These are phyloP conservation scores for Pichia nakasei DNA, from an alignment of 805 yeast species.

Conservation along the genomic window DNA sequence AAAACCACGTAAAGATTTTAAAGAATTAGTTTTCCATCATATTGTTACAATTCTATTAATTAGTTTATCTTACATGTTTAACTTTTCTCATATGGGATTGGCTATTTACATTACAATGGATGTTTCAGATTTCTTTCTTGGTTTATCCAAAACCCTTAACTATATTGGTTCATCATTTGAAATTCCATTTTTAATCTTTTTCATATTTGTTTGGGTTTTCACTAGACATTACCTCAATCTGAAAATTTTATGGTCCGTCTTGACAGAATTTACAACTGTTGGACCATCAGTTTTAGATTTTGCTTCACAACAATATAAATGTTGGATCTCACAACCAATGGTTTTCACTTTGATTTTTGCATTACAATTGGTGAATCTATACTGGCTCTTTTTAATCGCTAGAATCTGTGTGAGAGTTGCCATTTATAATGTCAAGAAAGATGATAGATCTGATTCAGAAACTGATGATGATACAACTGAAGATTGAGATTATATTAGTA, in stretches of 20 bases:
- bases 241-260: slow-evolving; percentile 70
- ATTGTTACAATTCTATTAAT: slow-evolving; percentile 83
- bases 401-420: slow-evolving; percentile 67
- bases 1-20: slow-evolving; percentile 89
- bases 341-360: slow-evolving; percentile 72
- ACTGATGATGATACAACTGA: slow-evolving; percentile 26
- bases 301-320: slow-evolving; percentile 89
- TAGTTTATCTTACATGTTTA: slow-evolving; percentile 83
- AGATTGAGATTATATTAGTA: no score
- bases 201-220: slow-evolving; percentile 73
- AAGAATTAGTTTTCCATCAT: slow-evolving; percentile 89
- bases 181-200: slow-evolving; percentile 58
- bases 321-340: slow-evolving; percentile 90
- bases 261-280: slow-evolving; percentile 78
- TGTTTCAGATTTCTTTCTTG: slow-evolving; percentile 81
- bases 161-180: slow-evolving; percentile 64
- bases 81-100: slow-evolving; percentile 93
- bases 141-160: slow-evolving; percentile 77
- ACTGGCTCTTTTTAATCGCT: slow-evolving; percentile 79
- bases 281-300: slow-evolving; percentile 78
- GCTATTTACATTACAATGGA: slow-evolving; percentile 94
- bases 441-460: slow-evolving; percentile 86
- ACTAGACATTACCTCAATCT: slow-evolving; percentile 81
- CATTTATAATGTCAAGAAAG: slow-evolving; percentile 51
- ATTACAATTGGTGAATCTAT: slow-evolving; percentile 75